phyloP scores from a whole-genome alignment of 768 basidiomycete species.

The Lactarius trivialis region DNA sequence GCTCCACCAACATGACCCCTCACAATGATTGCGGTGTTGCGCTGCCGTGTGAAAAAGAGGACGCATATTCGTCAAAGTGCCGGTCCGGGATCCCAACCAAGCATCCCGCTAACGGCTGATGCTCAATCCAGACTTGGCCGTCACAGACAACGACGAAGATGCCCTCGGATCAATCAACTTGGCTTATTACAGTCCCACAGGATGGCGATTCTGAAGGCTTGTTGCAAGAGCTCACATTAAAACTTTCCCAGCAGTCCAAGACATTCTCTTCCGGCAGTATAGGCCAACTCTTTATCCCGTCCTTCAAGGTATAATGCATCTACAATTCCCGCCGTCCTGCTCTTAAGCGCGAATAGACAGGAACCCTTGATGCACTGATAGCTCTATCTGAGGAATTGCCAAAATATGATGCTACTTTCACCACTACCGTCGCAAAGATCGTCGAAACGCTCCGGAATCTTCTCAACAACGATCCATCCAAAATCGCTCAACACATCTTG shows the following conservation, averaged over 20 bases:
- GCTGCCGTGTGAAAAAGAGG: not conserved
- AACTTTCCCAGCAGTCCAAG: slow-evolving; percentile 55
- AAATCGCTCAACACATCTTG: slow-evolving; percentile 66
- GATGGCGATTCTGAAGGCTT: slow-evolving; percentile 80
- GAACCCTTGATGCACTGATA: slow-evolving; percentile 86
- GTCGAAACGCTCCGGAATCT: slow-evolving; percentile 92
- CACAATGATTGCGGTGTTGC: no score
- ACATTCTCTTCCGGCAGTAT: slow-evolving; percentile 41
- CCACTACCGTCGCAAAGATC: slow-evolving; percentile 79
- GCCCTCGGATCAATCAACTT: slow-evolving; percentile 95
- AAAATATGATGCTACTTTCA: slow-evolving; percentile 87
- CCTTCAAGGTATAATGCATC: slow-evolving; percentile 72
- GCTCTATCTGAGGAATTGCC: slow-evolving; percentile 87
- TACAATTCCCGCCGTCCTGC: not conserved
- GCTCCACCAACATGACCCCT: no score
- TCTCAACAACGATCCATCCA: slow-evolving; percentile 77
- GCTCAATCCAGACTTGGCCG: not conserved
- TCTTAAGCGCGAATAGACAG: slow-evolving; percentile 54
- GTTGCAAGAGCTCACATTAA: slow-evolving; percentile 55
- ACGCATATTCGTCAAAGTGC: not conserved
- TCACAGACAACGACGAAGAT: slow-evolving; percentile 42
- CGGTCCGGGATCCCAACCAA: not conserved
- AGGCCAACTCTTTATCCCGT: slow-evolving; percentile 67
- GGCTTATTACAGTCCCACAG: slow-evolving; percentile 82
- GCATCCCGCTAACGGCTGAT: not conserved